Evolutionary conservation across 768 basidiomycete genomes (phyloP), one percentile per base, ranked within the genome.

Genomic region (Tulasnella sp.): DNA sequence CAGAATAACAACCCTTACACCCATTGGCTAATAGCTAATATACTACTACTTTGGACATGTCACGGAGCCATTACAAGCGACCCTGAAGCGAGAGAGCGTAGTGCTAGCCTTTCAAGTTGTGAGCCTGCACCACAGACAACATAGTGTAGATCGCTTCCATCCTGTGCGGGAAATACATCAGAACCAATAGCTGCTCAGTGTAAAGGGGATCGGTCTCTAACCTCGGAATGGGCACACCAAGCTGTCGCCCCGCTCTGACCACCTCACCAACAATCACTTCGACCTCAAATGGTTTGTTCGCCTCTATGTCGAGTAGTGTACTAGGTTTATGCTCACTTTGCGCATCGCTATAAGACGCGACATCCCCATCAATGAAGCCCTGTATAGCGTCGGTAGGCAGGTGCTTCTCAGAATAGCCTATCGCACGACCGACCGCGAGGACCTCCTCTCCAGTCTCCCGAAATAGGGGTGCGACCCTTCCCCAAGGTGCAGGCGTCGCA

Each of bases 401-500:
- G 26, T 59, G 26, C 26, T 34, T 32, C 21, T 26, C 10, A 1
- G 58, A 26, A 32, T 59, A 32, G 1, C 49, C 58, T 13, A 51
- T 17, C n/a, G 58, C 58, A n/a, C 48, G 48, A 0, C 48, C 58
- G 19, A 59, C 29, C n/a, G 48, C 29, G 10, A 51, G 2, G 3
- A 59, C 45, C 23, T 51, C 58, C 13, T 26, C 23, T 5, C 9
- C 27, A 15, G 44, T 47, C 19, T n/a, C 43, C 26, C 24, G 43
- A 13, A 56, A 27, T 5, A 27, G 11, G 1, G 8, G 21, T 27
- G 17, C n/a, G 13, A 27, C 13, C 8, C 26, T 3, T 43, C 44
- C 27, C 8, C 1, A 32, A 0, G 66, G 62, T 15, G 78, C 75
- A 1, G 78, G 76, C 10, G 74, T 67, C 1, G 78, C 74, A 68